Evolutionary conservation across 2,329 filamentous ascomycete genomes (phyloP), one percentile per base, ranked within the genome.

Genomic region (Nigrospora osmanthi): DNA sequence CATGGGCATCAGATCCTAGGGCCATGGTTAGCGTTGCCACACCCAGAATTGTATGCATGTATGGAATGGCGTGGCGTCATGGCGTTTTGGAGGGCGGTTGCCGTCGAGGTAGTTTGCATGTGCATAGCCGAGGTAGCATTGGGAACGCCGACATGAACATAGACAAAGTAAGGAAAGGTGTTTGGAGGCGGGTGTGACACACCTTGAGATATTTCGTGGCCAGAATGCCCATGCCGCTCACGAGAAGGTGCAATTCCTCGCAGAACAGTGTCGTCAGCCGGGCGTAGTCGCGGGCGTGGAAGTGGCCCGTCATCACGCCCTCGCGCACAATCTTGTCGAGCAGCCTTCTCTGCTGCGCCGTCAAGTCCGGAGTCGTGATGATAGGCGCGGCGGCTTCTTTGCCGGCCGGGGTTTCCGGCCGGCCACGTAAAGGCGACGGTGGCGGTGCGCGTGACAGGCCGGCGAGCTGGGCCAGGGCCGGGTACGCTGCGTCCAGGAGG

Each of bases 151-250:
- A 2, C 7, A 28, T 28, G 23, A 10, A 28, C 23, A 28, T 23
- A 34, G 28, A 15, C 7, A 35, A 28, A 12, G 34, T 37, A 35
- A 23, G 17, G 15, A 35, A 11, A 14, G 17, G 19, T 14, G 17
- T 1, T 19, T 32, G 34, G 12, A 16, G 23, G 6, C 4, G 28
- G 17, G 38, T 30, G 19, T 6, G 11, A 69, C 63, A 33, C 56
- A 80, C 79, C 68, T 82, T 80, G 2, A 89, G 65, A 59, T 90
- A 82, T 55, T 84, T 86, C 28, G 81, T 75, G 2, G 77, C 68
- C 49, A 79, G 69, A 43, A 89, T 70, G 35, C 78, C 79, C 57
- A 89, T 67, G 13, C 69, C 70, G 6, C 68, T 55, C 6, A 88
- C 58, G 13, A 87, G 58, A 11, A 59, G 52, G 2, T 60, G 52